phyloP scores from a whole-genome alignment of 108 stramenopile species.

The Cafeteria roenbergensis region DNA sequence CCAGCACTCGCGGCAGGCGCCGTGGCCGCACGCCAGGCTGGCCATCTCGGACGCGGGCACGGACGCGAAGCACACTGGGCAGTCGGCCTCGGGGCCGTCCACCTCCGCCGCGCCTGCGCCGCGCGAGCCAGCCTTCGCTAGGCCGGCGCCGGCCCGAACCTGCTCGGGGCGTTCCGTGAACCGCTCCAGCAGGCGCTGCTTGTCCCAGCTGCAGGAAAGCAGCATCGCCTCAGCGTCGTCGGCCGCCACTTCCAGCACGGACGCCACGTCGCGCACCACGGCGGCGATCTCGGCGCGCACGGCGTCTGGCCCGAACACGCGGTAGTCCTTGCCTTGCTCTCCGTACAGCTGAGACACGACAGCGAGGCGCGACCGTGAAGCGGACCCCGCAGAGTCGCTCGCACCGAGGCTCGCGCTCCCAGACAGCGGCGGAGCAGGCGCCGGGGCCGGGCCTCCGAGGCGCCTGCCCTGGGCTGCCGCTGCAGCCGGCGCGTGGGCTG shows the following conservation, averaged over 20 bases:
- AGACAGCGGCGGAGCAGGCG: too few relatives aligned
- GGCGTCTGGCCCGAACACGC: background rate
- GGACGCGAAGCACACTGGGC: conserved; percentile 61
- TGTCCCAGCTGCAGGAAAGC: conserved; percentile 72
- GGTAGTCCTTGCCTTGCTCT: too few relatives aligned
- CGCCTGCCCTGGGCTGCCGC: too few relatives aligned
- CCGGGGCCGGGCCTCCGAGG: too few relatives aligned
- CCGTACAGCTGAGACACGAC: too few relatives aligned
- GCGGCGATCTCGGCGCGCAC: background rate
- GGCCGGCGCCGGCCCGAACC: conserved; percentile 54
- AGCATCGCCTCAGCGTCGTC: conserved; percentile 68
- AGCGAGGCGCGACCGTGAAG: too few relatives aligned
- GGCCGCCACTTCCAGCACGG: conserved; percentile 61
- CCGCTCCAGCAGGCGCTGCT: conserved; percentile 67
- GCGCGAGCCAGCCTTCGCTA: conserved; percentile 28
- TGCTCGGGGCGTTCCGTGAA: conserved; percentile 59
- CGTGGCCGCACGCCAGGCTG: conserved; percentile 2
- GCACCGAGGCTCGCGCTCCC: too few relatives aligned
- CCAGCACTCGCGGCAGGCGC: conserved; percentile 1
- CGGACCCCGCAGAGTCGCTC: too few relatives aligned
- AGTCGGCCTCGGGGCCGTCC: conserved; percentile 29
- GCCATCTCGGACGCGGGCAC: conserved; percentile 37
- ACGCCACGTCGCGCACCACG: conserved; percentile 26
- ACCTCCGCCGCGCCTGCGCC: conserved; percentile 13
- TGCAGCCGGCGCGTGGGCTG: too few relatives aligned